Evolutionary conservation across 164 flowering plant genomes (phyloP), one percentile per base, ranked within the genome.

Genomic region (Macadamia tetraphylla): DNA sequence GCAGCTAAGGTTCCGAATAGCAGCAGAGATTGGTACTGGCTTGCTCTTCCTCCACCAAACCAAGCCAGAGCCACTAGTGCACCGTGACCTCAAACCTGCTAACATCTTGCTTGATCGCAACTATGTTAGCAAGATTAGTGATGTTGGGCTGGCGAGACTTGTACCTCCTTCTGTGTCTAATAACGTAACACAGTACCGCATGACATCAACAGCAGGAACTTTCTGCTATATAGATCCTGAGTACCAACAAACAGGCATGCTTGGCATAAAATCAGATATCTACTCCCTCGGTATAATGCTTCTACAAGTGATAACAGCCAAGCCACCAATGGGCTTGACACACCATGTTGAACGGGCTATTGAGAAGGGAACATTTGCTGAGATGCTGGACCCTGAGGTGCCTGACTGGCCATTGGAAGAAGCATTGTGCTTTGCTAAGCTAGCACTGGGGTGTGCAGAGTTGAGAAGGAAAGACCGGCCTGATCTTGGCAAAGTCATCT

Each of bases 171-270:
- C 75, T 12, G 77, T 84, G 0, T 85, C 86, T 12, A 66, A 85
- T 72, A 60, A n/a, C 11, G 85, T 88, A 29, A 88, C 90, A 9
- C 90, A 88, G 66, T 88, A 88, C 60, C 83, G 81, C 63, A 83
- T 86, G 85, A 86, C 93, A 51, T 86, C 93, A 7, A 76, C 90
- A 0, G 90, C 89, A 1, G 90, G 93, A 14, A 88, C 90, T n/a
- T 88, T 88, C 78, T 88, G 90, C 67, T 88, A 88, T 76, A 88
- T 88, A 40, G 90, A 88, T 65, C 93, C 93, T 0, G 93, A 88
- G 61, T 88, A 88, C 66, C 93, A 88, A 73, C 93, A 88, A 68
- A 88, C 93, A 0, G 92, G 92, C 15, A 83, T 84, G 90, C 88
- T 88, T 1, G 90, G 90, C 13, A 77, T 73, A 56, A 88, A 88